Evolutionary conservation across 306 rosid species (phyloP).

Genomic region (Cyamopsis tetragonoloba): DNA sequence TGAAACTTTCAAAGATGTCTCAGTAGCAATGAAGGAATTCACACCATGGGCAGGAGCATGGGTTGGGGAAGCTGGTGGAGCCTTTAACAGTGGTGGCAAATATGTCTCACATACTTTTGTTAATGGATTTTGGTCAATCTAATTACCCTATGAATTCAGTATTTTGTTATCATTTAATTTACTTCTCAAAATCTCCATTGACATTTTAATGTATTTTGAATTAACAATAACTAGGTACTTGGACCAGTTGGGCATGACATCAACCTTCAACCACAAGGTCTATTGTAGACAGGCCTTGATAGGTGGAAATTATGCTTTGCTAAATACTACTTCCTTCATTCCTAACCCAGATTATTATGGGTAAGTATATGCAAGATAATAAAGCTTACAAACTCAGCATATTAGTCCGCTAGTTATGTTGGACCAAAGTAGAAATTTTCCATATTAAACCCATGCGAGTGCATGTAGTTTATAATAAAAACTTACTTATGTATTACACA

Average conservation of each 20-base stretch:
- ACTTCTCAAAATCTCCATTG: background rate
- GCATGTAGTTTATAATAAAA: too few species aligned
- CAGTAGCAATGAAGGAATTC: slow-evolving; percentile 16
- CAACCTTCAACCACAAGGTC: slow-evolving; percentile 49
- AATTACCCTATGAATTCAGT: background rate
- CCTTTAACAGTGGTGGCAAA: slow-evolving; percentile 72
- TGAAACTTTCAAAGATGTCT: slow-evolving; percentile 38
- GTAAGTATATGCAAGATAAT: slow-evolving; percentile 19
- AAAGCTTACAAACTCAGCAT: too few species aligned
- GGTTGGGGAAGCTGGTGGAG: slow-evolving; percentile 82
- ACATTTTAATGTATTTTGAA: background rate
- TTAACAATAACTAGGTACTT: slow-evolving; percentile 45
- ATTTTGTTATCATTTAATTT: background rate
- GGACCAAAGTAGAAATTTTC: too few species aligned
- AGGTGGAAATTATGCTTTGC: slow-evolving; percentile 68
- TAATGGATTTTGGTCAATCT: slow-evolving; percentile 53
- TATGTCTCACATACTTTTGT: slow-evolving; percentile 56
- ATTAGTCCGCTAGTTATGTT: too few species aligned
- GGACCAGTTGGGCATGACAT: slow-evolving; percentile 67
- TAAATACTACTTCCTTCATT: slow-evolving; percentile 53
- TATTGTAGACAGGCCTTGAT: slow-evolving; percentile 59
- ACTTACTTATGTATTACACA: too few species aligned
- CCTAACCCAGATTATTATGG: slow-evolving; percentile 72
- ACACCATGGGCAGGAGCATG: slow-evolving; percentile 50
- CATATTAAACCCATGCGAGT: too few species aligned